Evolutionary conservation across 495 filamentous ascomycete genomes (phyloP).

Genomic region (Daldinia loculata): DNA sequence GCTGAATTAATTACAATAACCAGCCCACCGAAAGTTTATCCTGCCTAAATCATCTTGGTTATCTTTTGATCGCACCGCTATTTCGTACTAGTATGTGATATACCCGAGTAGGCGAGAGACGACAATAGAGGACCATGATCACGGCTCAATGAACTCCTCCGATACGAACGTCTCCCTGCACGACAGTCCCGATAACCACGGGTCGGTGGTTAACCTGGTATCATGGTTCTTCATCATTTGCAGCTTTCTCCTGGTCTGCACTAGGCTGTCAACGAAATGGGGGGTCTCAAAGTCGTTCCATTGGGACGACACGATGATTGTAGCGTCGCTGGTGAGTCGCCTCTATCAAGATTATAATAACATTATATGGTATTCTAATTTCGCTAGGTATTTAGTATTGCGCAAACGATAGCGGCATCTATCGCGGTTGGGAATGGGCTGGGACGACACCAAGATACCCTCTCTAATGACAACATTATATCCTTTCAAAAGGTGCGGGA

Average conservation of each 20-base stretch:
- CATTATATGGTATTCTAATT: neutral
- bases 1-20: neutral
- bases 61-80: neutral
- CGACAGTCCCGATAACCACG: conserved; percentile 12
- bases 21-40: neutral
- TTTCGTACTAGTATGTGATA: conserved; percentile 1
- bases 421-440: conserved; percentile 8
- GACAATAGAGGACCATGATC: neutral
- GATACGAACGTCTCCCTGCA: conserved; percentile 1
- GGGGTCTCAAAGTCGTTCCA: conserved; percentile 1
- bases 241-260: neutral
- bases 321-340: conserved; percentile 1
- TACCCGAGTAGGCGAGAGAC: neutral
- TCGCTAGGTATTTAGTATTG: neutral
- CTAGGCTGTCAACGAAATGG: neutral
- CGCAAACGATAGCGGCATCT: conserved; percentile 2
- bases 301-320: conserved; percentile 5
- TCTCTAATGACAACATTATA: conserved; percentile 2
- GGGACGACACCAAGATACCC: conserved; percentile 2
- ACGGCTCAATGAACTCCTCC: conserved; percentile 9
- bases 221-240: conserved; percentile 3
- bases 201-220: conserved; percentile 2
- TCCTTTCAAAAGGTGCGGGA: conserved; percentile 1
- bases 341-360: neutral
- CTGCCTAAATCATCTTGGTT: neutral